phyloP scores from a whole-genome alignment of 2,329 filamentous ascomycete genomes.

The Catunica adiposa region DNA sequence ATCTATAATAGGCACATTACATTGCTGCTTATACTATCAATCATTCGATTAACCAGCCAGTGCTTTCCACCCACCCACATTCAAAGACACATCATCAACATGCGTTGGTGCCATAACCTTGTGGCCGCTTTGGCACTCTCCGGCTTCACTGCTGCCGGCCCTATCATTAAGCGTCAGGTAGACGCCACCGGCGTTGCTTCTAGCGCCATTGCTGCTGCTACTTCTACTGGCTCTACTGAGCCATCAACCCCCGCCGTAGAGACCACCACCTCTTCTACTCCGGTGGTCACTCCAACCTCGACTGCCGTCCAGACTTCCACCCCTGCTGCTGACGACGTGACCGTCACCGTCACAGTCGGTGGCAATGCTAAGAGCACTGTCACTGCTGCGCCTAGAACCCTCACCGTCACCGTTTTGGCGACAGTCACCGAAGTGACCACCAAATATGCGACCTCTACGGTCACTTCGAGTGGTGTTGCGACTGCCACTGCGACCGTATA shows the following conservation, averaged over 20 bases:
- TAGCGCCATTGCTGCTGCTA: background rate
- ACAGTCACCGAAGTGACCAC: slow-evolving; percentile 23
- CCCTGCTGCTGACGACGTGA: slow-evolving; percentile 14
- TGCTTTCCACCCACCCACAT: background rate
- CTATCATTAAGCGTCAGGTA: slow-evolving; percentile 8
- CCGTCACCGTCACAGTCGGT: slow-evolving; percentile 14
- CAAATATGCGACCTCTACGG: slow-evolving; percentile 22
- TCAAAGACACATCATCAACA: background rate
- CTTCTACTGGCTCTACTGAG: background rate
- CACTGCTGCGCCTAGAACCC: slow-evolving; percentile 18
- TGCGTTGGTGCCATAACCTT: slow-evolving; percentile 11
- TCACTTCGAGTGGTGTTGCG: slow-evolving; percentile 22
- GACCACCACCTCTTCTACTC: background rate
- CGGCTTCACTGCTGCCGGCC: slow-evolving; percentile 4
- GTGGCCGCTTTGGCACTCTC: slow-evolving; percentile 9
- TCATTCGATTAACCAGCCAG: background rate
- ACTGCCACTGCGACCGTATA: slow-evolving; percentile 24
- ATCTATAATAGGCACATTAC: background rate
- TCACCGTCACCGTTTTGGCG: slow-evolving; percentile 19
- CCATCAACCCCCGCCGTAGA: background rate
- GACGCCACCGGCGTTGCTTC: background rate
- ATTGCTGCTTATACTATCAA: no score
- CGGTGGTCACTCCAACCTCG: background rate
- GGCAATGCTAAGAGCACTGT: slow-evolving; percentile 10
- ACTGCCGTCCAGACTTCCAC: no score